Evolutionary conservation across 2,329 filamentous ascomycete species (phyloP).

Genomic region (Amphichorda felina): DNA sequence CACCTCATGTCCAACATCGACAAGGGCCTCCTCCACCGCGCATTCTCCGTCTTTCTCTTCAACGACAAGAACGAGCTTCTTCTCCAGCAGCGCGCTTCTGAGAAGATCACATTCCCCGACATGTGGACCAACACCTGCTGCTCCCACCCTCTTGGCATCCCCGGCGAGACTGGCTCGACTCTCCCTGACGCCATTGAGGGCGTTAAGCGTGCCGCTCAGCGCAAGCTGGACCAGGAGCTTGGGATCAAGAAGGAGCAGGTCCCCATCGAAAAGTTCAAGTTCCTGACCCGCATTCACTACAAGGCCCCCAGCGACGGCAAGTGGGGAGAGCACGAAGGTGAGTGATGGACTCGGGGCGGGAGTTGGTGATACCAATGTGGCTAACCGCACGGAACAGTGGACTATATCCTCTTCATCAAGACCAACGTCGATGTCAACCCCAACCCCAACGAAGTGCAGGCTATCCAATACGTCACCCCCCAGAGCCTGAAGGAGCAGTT

Average conservation of each 20-base stretch:
- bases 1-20: slow-evolving; percentile 99
- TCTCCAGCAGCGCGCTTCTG: slow-evolving; percentile 84
- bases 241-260: slow-evolving; percentile 86
- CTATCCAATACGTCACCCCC: slow-evolving; percentile 71
- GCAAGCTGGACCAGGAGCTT: slow-evolving; percentile 90
- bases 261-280: slow-evolving; percentile 81
- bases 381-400: slow-evolving; percentile 44
- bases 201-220: slow-evolving; percentile 82
- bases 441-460: slow-evolving; percentile 83
- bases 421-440: slow-evolving; percentile 72
- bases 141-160: slow-evolving; percentile 87
- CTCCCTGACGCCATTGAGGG: slow-evolving; percentile 71
- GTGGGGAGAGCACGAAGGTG: slow-evolving; percentile 98
- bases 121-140: slow-evolving; percentile 99
- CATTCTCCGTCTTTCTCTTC: slow-evolving; percentile 97
- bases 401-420: slow-evolving; percentile 98
- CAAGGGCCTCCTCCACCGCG: slow-evolving; percentile 87
- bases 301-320: slow-evolving; percentile 93
- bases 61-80: slow-evolving; percentile 86
- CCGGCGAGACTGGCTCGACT: slow-evolving; percentile 78
- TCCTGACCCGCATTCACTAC: slow-evolving; percentile 95
- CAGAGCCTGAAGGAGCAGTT: slow-evolving; percentile 81
- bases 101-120: slow-evolving; percentile 98
- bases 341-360: too few species aligned
- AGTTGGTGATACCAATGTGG: not conserved